phyloP scores from a whole-genome alignment of 441 rosid genomes.

The Viola pubescens region DNA sequence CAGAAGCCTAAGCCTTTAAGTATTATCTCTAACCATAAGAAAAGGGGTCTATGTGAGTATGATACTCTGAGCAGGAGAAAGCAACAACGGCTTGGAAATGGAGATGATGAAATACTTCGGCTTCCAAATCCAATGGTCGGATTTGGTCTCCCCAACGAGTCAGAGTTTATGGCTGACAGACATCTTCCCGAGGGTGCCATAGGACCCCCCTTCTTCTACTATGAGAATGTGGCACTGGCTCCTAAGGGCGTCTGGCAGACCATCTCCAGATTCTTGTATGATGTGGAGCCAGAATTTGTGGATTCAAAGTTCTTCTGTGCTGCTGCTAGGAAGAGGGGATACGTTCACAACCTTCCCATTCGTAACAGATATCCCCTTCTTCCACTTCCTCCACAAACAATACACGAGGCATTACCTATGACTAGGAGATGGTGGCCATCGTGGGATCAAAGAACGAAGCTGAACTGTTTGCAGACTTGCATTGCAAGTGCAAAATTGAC shows the following conservation, averaged over 20 bases:
- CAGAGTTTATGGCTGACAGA: slow-evolving; percentile 24
- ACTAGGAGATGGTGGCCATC: slow-evolving; percentile 82
- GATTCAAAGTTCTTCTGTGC: slow-evolving; percentile 81
- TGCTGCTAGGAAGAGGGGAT: slow-evolving; percentile 85
- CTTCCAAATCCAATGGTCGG: slow-evolving; percentile 89
- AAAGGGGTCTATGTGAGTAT: slow-evolving; percentile 30
- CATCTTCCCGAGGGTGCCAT: slow-evolving; percentile 46
- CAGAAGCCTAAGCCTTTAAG: slow-evolving; percentile 38
- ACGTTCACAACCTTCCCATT: slow-evolving; percentile 76
- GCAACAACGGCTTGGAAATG: slow-evolving; percentile 24
- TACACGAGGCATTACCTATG: slow-evolving; percentile 67
- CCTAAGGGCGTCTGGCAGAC: slow-evolving; percentile 88
- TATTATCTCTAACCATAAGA: slow-evolving; percentile 29
- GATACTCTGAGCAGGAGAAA: slow-evolving; percentile 24
- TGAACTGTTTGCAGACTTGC: slow-evolving; percentile 68
- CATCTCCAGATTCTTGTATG: slow-evolving; percentile 53
- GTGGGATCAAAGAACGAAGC: slow-evolving; percentile 67
- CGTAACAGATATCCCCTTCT: slow-evolving; percentile 47
- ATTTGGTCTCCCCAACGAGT: slow-evolving; percentile 63
- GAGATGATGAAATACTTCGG: slow-evolving; percentile 45
- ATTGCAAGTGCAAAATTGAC: slow-evolving; percentile 59
- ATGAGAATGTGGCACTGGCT: slow-evolving; percentile 83
- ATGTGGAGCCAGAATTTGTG: slow-evolving; percentile 71
- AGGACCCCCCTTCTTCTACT: slow-evolving; percentile 78
- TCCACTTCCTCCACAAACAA: slow-evolving; percentile 59